Conservation (phyloP, 176 grass and related monocot species). For the Areca catechu region DNA sequence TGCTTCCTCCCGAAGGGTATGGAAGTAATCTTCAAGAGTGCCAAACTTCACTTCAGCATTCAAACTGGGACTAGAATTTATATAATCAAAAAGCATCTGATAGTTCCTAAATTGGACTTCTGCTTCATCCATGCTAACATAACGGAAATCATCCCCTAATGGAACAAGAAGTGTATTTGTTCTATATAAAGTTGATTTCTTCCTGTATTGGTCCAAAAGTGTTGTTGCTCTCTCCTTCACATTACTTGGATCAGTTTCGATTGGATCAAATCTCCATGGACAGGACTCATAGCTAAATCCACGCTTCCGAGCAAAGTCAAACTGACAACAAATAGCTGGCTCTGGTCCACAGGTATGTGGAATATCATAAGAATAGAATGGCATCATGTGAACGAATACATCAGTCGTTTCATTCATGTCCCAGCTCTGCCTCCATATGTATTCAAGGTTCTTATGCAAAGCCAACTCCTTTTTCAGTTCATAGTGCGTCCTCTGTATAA, state of each 20-base stretch:
- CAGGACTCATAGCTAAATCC: slow-evolving; percentile 71
- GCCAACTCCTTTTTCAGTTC: slow-evolving; percentile 96
- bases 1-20: slow-evolving; percentile 66
- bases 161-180: slow-evolving; percentile 94
- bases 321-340: slow-evolving; percentile 97
- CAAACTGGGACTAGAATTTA: slow-evolving; percentile 70
- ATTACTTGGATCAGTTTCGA: slow-evolving; percentile 72
- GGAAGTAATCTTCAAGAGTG: slow-evolving; percentile 95
- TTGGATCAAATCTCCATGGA: slow-evolving; percentile 73
- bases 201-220: slow-evolving; percentile 92
- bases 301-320: slow-evolving; percentile 92
- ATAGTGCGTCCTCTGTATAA: slow-evolving; percentile 96
- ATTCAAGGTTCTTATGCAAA: slow-evolving; percentile 72
- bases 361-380: slow-evolving; percentile 99
- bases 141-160: slow-evolving; percentile 95
- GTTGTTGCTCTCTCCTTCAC: slow-evolving; percentile 73
- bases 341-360: slow-evolving; percentile 97
- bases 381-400: slow-evolving; percentile 99
- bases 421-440: slow-evolving; percentile 98
- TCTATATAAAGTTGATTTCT: slow-evolving; percentile 93
- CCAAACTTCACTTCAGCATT: slow-evolving; percentile 96
- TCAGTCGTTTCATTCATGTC: slow-evolving; percentile 86
- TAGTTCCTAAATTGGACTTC: slow-evolving; percentile 93
- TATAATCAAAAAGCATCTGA: slow-evolving; percentile 88
- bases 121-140: slow-evolving; percentile 80